Evolutionary conservation across 805 yeast genomes (phyloP).

Genomic region (Gaillardinia entomophila): DNA sequence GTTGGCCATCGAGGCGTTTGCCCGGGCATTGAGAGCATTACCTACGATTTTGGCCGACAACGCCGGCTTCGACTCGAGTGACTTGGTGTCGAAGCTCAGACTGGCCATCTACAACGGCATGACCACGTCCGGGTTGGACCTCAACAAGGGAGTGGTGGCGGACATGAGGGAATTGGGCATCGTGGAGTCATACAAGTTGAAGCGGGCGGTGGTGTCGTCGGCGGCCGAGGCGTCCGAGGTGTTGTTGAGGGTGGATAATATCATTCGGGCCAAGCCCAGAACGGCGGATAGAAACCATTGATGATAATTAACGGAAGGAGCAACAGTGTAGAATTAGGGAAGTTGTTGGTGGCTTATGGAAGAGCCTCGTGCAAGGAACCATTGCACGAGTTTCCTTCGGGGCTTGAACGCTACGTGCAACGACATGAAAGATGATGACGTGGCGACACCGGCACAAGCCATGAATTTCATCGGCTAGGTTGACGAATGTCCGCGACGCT

Average conservation of each 20-base stretch:
- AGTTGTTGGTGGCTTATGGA: no score
- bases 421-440: no score
- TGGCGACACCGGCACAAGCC: no score
- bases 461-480: no score
- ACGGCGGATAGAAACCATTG: slow-evolving; percentile 79
- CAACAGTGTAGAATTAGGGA: not conserved
- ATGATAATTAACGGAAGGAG: no score
- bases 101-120: slow-evolving; percentile 89
- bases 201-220: slow-evolving; percentile 86
- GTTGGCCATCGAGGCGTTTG: slow-evolving; percentile 91
- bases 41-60: slow-evolving; percentile 96
- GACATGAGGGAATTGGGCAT: slow-evolving; percentile 94
- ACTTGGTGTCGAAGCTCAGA: slow-evolving; percentile 83
- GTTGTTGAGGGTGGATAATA: slow-evolving; percentile 90
- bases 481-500: no score
- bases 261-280: slow-evolving; percentile 94
- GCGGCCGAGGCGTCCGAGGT: slow-evolving; percentile 99
- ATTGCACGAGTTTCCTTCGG: no score
- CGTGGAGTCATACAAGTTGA: slow-evolving; percentile 88
- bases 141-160: slow-evolving; percentile 76
- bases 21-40: slow-evolving; percentile 86
- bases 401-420: no score
- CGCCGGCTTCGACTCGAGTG: slow-evolving; percentile 94
- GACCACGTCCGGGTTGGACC: slow-evolving; percentile 85
- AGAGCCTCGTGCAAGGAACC: no score